Evolutionary conservation across 2,329 filamentous ascomycete species (phyloP).

Genomic region (Fusarium irregulare): DNA sequence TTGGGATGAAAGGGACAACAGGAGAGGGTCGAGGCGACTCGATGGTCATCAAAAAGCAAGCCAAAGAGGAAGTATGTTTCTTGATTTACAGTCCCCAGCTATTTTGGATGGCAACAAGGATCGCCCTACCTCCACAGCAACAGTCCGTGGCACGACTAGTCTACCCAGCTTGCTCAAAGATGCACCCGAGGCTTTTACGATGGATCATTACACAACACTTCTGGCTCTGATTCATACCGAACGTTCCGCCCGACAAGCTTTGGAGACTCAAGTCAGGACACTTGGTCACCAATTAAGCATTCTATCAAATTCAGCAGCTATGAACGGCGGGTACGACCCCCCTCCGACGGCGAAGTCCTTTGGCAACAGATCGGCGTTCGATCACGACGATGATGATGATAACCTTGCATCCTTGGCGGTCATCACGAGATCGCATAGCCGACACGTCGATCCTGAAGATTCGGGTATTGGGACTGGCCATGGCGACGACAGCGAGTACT

Average conservation of each 20-base stretch:
- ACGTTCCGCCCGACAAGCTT: constrained; percentile 63
- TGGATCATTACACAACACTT: constrained; percentile 63
- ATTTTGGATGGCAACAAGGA: constrained; percentile 23
- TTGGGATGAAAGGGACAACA: constrained; percentile 5
- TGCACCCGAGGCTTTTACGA: constrained; percentile 49
- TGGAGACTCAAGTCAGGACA: constrained; percentile 67
- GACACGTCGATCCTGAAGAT: constrained; percentile 49
- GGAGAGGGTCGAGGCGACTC: constrained; percentile 31
- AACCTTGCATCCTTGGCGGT: constrained; percentile 41
- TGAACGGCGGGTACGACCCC: constrained; percentile 43
- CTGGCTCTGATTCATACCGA: constrained; percentile 66
- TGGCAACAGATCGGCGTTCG: constrained; percentile 55
- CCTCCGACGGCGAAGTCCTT: constrained; percentile 53
- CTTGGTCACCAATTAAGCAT: constrained; percentile 63
- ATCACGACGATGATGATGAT: constrained; percentile 58
- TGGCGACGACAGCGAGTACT: constrained; percentile 57
- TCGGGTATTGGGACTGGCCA: constrained; percentile 52
- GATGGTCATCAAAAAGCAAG: constrained; percentile 46
- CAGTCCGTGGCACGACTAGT: constrained; percentile 60
- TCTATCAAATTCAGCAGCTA: constrained; percentile 53
- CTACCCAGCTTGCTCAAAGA: constrained; percentile 56
- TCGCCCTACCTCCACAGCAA: constrained; percentile 59
- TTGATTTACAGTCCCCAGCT: constrained; percentile 44
- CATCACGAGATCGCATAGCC: constrained; percentile 29
- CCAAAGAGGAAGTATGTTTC: constrained; percentile 59